Evolutionary conservation across 2,329 filamentous ascomycete genomes (phyloP), one percentile per base, ranked within the genome.

Genomic region (Hypoxylon rubiginosum): DNA sequence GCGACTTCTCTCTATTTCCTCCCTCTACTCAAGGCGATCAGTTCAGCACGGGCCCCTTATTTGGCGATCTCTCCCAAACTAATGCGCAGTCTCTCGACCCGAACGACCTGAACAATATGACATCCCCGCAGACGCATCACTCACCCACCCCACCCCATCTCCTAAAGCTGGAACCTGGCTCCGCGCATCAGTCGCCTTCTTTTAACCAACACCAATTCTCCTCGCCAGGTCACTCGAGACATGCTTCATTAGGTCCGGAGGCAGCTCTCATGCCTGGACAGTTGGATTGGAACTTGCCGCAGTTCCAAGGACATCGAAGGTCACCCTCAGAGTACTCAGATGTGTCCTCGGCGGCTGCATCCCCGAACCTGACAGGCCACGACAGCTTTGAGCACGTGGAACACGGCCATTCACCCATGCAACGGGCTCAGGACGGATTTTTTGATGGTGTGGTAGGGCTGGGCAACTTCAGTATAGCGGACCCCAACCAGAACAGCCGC

Each of bases 321-420:
- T 90, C 88, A 39, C 92, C 93, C 0, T 97, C 94, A n/a, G 95
- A 97, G 72, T 93, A 91, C 74, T 97, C 94, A 2, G 95, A 97
- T 71, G 90, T 97, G 5, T 97, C 91, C 4, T 97, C 93, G 17
- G 92, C 90, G 15, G 90, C 92, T 21, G 92, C 90, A 24, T 97
- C 95, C 17, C 95, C 95, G 3, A 93, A 93, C 75, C 81, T 97
- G 62, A 87, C 86, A 28, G 91, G 91, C 71, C 86, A 91, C 65
- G 94, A 97, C 73, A 88, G 83, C 68, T 97, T 97, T 74, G 94
- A 97, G 19, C 80, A 84, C n/a, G 84, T 86, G 55, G 87, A 92
- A 36, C 82, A 88, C 67, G 85, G 91, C 60, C 90, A 92, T 65
- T 97, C 94, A 7, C 95, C 95, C 1, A 88, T 96, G 79, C 87